A percentile compares a stretch with the other conserved stretches of the same genome.
Evolutionary conservation across 192 early-diverging fungal genomes (phyloP).

Genomic region (Entomortierella beljakovae): DNA sequence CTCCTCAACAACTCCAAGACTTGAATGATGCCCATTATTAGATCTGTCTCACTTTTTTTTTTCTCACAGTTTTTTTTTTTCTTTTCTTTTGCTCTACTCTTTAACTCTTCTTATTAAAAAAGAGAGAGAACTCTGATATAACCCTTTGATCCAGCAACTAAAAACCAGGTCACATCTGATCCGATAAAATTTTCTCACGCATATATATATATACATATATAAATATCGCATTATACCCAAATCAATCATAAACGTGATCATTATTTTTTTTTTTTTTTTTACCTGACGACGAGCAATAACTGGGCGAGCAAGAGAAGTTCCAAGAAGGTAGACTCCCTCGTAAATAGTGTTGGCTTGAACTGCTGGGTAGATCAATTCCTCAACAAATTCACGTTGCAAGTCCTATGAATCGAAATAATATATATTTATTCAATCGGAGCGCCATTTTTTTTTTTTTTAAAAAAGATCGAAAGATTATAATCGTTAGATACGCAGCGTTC

Average conservation of each 20-base stretch:
- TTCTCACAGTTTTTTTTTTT: not conserved
- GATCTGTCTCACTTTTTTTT: not conserved
- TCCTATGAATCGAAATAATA: constrained; percentile 64
- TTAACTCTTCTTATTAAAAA: too few relatives aligned
- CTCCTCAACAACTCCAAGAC: too few relatives aligned
- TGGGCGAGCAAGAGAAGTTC: constrained; percentile 97
- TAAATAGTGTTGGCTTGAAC: constrained; percentile 96
- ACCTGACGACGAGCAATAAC: constrained; percentile 84
- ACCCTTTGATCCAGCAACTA: not conserved
- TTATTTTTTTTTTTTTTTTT: not conserved
- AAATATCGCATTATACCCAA: too few relatives aligned
- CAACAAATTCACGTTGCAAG: constrained; percentile 92
- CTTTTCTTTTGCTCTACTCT: constrained; percentile 40
- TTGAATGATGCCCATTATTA: not conserved
- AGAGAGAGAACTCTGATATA: not conserved
- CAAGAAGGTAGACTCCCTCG: constrained; percentile 95
- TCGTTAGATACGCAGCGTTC: too few relatives aligned
- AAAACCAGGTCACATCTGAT: not conserved
- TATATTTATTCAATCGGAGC: not conserved
- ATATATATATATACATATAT: too few relatives aligned
- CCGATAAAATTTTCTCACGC: not conserved
- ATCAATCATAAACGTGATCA: not conserved
- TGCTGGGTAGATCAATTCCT: constrained; percentile 92
- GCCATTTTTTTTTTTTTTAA: not conserved
- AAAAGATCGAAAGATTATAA: not conserved